A percentile compares a stretch with the other conserved stretches of the same genome.
Conservation (phyloP, 352 stramenopile species). For the Globisporangium paddicum region DNA sequence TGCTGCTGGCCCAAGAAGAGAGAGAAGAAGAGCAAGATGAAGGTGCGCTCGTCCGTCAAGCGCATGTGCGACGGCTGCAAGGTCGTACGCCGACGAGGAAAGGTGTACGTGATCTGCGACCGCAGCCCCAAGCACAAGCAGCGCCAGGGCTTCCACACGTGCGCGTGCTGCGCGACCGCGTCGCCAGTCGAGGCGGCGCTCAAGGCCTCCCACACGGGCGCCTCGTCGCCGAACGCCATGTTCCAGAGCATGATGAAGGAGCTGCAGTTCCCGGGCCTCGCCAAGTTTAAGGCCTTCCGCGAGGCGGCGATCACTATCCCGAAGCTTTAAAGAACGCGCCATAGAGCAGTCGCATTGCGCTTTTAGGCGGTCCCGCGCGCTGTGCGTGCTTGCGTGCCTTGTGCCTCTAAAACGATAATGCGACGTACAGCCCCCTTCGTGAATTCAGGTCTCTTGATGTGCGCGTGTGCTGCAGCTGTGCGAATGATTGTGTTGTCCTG, state of each 20-base stretch:
- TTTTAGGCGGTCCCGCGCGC: neutral
- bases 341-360: constrained; percentile 6
- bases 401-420: constrained; percentile 10
- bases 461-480: neutral
- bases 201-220: constrained; percentile 12
- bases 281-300: constrained; percentile 75
- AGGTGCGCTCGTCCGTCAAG: constrained; percentile 89
- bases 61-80: constrained; percentile 91
- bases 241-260: constrained; percentile 92
- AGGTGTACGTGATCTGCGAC: constrained; percentile 91
- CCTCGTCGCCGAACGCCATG: constrained; percentile 88
- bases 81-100: constrained; percentile 79
- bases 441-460: neutral
- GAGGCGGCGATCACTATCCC: constrained; percentile 65
- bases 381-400: neutral
- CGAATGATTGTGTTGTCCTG: neutral
- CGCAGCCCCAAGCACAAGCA: constrained; percentile 92
- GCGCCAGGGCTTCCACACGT: constrained; percentile 89
- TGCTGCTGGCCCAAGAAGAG: neutral
- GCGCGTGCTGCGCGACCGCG: constrained; percentile 27
- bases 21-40: constrained; percentile 58
- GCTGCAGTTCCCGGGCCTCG: constrained; percentile 90
- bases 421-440: constrained; percentile 1
- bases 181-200: constrained; percentile 18
- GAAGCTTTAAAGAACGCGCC: constrained; percentile 34